phyloP scores from a whole-genome alignment of 192 early-diverging fungal species.

The Paraglomus brasilianum region DNA sequence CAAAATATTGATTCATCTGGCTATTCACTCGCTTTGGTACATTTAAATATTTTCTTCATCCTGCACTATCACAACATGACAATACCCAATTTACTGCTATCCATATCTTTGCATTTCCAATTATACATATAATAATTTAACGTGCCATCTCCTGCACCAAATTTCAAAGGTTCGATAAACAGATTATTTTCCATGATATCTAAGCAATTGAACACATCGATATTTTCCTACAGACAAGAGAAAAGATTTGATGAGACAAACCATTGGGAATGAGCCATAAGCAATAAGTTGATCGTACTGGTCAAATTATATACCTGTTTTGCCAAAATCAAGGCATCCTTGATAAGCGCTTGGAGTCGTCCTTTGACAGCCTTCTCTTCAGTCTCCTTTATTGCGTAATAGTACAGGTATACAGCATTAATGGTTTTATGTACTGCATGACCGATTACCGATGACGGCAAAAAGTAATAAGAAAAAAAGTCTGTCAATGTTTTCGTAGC shows the following conservation, averaged over 20 bases:
- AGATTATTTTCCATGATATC: conserved; percentile 87
- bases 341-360: conserved; percentile 62
- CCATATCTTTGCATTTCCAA: conserved; percentile 75
- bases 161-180: conserved; percentile 82
- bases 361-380: conserved; percentile 50
- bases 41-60: too few species aligned
- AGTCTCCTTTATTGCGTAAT: conserved; percentile 69
- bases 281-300: too few species aligned
- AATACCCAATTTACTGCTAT: conserved; percentile 73
- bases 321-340: conserved; percentile 82
- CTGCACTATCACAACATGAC: conserved; percentile 78
- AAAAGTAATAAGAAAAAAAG: conserved; percentile 92
- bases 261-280: too few species aligned
- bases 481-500: conserved; percentile 71
- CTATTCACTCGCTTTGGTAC: too few species aligned
- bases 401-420: conserved; percentile 93
- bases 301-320: conserved; percentile 27
- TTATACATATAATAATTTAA: conserved; percentile 98
- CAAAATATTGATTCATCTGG: too few species aligned
- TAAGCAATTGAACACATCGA: conserved; percentile 96
- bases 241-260: too few species aligned
- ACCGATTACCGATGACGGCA: conserved; percentile 90
- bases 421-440: conserved; percentile 68
- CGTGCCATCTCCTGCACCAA: conserved; percentile 90
- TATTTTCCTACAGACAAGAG: conserved; percentile 49